Conservation (phyloP, 495 filamentous ascomycete species). For the Margaritispora aquatica region DNA sequence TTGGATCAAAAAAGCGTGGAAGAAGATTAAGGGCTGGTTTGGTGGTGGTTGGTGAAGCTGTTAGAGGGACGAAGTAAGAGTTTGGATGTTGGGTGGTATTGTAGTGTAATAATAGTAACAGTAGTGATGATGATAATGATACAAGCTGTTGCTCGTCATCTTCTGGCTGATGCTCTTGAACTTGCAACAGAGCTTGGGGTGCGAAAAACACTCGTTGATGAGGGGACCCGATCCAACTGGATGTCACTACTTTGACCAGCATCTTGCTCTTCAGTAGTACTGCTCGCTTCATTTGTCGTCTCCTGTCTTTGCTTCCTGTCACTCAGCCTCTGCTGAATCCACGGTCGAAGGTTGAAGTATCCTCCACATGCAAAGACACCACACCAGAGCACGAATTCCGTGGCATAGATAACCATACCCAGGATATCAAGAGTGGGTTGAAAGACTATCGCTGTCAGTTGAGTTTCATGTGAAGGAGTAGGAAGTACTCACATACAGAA, state of each 20-base stretch:
- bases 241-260: slow-evolving; percentile 19
- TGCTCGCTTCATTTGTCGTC: not conserved
- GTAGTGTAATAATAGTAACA: too few species aligned
- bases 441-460: slow-evolving; percentile 32
- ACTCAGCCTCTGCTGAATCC: slow-evolving; percentile 28
- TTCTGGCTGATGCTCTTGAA: slow-evolving; percentile 8
- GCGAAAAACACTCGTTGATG: slow-evolving; percentile 51
- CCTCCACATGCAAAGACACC: slow-evolving; percentile 55
- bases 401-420: slow-evolving; percentile 56
- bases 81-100: too few species aligned
- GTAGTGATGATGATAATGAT: too few species aligned
- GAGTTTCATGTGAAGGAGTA: not conserved
- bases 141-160: too few species aligned
- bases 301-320: slow-evolving; percentile 3
- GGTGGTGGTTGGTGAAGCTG: not conserved
- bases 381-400: slow-evolving; percentile 54
- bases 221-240: slow-evolving; percentile 42
- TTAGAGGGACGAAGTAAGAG: not conserved
- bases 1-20: not conserved
- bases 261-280: not conserved
- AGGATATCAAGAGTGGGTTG: slow-evolving; percentile 46
- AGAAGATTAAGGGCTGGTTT: not conserved
- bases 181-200: slow-evolving; percentile 36
- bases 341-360: slow-evolving; percentile 52
- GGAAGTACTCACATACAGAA: slow-evolving; percentile 36